These are phyloP conservation scores for Hippophae tibetana DNA, from an alignment of 306 rosid genomes.

Conservation along the genomic window DNA sequence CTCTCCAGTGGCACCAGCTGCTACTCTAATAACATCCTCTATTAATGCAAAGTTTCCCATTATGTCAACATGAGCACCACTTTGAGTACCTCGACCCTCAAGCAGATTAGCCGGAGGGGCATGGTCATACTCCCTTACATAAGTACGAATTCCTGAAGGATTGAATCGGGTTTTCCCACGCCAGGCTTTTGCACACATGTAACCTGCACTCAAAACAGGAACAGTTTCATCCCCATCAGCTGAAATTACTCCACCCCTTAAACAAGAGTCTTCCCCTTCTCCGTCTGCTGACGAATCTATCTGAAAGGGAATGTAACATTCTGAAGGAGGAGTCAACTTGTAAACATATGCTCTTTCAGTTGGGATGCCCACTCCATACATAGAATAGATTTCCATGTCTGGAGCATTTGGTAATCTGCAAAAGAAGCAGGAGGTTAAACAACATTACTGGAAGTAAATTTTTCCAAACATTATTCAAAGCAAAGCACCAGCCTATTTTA, in stretches of 20 bases:
- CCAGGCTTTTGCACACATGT: conserved; percentile 85
- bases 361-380: conserved; percentile 64
- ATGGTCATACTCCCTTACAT: conserved; percentile 52
- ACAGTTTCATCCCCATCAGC: conserved; percentile 59
- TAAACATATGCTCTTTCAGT: conserved; percentile 46
- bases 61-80: conserved; percentile 43
- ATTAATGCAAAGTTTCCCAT: conserved; percentile 52
- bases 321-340: conserved; percentile 35
- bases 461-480: no score
- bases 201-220: conserved; percentile 59
- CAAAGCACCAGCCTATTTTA: no score
- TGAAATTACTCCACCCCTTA: conserved; percentile 37
- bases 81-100: conserved; percentile 43
- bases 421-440: neutral
- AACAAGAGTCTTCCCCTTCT: conserved; percentile 22
- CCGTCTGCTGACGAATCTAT: conserved; percentile 44
- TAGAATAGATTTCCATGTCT: conserved; percentile 63
- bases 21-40: conserved; percentile 55
- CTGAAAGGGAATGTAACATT: conserved; percentile 45
- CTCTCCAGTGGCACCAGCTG: conserved; percentile 48
- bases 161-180: conserved; percentile 65
- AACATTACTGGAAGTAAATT: no score
- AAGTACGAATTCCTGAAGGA: conserved; percentile 47
- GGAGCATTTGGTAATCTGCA: conserved; percentile 70
- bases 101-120: conserved; percentile 37